phyloP scores from a whole-genome alignment of 257 asterid genomes.

The Solanum sitiens region DNA sequence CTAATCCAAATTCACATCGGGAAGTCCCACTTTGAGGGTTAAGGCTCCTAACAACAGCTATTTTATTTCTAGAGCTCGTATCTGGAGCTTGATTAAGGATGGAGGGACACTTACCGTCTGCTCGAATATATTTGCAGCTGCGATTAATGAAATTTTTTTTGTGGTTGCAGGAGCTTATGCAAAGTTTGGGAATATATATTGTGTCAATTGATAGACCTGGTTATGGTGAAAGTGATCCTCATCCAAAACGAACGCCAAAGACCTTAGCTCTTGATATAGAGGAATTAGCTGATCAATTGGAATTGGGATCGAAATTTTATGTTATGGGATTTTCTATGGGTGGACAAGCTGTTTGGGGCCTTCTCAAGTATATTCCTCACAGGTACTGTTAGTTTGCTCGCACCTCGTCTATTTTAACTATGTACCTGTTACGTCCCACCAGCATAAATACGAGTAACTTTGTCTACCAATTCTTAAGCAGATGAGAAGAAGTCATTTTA shows the following conservation, averaged over 20 bases:
- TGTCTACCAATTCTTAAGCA: background rate
- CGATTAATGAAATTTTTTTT: background rate
- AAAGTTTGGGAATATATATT: slow-evolving; percentile 53
- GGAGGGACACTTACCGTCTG: background rate
- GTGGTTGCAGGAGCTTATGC: slow-evolving; percentile 42
- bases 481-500: background rate
- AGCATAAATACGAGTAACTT: background rate
- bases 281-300: slow-evolving; percentile 83
- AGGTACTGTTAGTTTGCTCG: slow-evolving; percentile 20
- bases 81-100: background rate
- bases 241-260: slow-evolving; percentile 46
- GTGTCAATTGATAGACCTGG: slow-evolving; percentile 90
- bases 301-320: slow-evolving; percentile 63
- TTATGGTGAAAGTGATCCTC: slow-evolving; percentile 92
- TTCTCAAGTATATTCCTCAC: slow-evolving; percentile 90
- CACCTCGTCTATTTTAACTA: background rate
- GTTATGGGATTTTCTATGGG: slow-evolving; percentile 81
- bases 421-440: background rate
- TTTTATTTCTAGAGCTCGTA: background rate
- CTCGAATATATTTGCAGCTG: background rate
- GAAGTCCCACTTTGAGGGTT: background rate
- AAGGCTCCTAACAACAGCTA: background rate
- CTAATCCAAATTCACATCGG: background rate
- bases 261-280: slow-evolving; percentile 68
- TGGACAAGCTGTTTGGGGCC: slow-evolving; percentile 75